Percentiles rank a stretch among this genome's conserved stretches.
phyloP scores from a whole-genome alignment of 768 basidiomycete genomes.

The Gymnopilus junonius region DNA sequence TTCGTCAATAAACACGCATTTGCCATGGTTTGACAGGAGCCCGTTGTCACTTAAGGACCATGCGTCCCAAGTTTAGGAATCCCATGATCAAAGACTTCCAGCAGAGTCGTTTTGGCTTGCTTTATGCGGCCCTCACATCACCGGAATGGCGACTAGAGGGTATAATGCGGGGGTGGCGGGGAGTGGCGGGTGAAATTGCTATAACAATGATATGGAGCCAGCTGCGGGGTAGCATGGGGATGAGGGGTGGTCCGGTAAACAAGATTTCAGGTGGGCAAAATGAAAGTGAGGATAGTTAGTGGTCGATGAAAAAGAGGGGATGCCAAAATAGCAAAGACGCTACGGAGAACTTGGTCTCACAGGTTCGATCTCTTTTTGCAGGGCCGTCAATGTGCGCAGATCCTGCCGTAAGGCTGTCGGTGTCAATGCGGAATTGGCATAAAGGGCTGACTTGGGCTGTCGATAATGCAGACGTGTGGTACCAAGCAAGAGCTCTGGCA shows the following conservation, averaged over 20 bases:
- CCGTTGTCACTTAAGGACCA: neutral
- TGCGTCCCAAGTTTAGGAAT: neutral
- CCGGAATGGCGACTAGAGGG: neutral
- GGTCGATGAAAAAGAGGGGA: neutral
- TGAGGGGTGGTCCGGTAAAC: neutral
- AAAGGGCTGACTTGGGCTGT: neutral
- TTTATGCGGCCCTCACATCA: neutral
- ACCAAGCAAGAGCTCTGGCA: conserved; percentile 58
- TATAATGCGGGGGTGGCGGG: neutral
- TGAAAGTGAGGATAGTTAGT: neutral
- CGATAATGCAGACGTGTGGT: conserved; percentile 28
- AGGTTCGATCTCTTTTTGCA: neutral
- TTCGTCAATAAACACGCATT: neutral
- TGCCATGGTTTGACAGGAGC: neutral
- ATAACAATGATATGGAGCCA: neutral
- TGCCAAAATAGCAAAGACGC: neutral
- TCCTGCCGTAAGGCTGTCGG: neutral
- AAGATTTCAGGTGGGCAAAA: neutral
- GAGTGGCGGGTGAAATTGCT: neutral
- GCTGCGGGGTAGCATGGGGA: neutral
- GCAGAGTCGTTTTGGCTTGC: neutral
- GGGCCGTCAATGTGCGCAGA: neutral
- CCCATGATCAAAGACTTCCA: neutral
- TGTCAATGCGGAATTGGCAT: neutral
- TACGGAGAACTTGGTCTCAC: neutral